Conservation (phyloP, 306 rosid species). For the Medicago ruthenica region DNA sequence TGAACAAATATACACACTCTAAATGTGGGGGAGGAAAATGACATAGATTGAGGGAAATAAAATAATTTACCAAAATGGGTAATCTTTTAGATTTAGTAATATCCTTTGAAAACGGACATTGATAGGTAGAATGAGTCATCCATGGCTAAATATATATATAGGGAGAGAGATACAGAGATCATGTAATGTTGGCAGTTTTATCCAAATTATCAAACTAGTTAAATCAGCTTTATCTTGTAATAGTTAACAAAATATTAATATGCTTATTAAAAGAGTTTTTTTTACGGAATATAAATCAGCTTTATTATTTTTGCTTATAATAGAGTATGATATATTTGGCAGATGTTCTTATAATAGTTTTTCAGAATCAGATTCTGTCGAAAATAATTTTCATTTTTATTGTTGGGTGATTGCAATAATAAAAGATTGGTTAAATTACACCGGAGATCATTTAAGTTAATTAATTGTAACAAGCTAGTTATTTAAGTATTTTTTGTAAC, state of each 20-base stretch:
- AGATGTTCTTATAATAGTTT: background rate
- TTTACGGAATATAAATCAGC: too few relatives aligned
- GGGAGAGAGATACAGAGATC: background rate
- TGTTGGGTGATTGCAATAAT: background rate
- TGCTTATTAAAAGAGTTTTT: background rate
- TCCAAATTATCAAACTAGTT: conserved; percentile 52
- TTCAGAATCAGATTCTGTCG: too few relatives aligned
- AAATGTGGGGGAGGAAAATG: background rate
- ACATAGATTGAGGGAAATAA: background rate
- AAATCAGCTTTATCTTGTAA: too few relatives aligned
- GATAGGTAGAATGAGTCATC: conserved; percentile 24
- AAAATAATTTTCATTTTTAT: background rate
- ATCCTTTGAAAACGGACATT: conserved; percentile 38
- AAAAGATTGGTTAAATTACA: too few relatives aligned
- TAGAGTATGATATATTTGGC: background rate
- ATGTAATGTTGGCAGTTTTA: conserved; percentile 53
- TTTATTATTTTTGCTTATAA: background rate
- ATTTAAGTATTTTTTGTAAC: too few relatives aligned
- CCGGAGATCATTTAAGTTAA: too few relatives aligned
- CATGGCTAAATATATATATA: conserved; percentile 40
- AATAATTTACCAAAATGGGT: conserved; percentile 32
- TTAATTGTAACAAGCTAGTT: too few relatives aligned
- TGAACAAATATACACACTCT: background rate
- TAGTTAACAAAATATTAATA: background rate
- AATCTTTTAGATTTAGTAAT: conserved; percentile 20